Conservation (phyloP, 345 rosid species). For the Citrus cavaleriei region DNA sequence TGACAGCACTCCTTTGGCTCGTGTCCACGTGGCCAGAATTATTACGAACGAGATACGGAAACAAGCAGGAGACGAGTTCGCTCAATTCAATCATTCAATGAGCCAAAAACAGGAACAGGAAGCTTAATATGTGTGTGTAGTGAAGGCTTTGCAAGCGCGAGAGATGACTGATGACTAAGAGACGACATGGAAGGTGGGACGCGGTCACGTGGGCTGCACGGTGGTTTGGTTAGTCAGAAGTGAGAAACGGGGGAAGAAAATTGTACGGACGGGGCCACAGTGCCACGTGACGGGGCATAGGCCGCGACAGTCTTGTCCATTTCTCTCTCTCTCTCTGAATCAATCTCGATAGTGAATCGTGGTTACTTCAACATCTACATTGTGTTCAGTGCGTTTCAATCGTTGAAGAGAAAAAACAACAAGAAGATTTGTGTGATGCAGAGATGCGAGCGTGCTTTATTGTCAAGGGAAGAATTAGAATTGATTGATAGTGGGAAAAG, state of each 20-base stretch:
- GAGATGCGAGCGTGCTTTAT: not conserved
- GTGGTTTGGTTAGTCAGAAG: not conserved
- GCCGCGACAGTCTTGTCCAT: not conserved
- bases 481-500: too few species aligned
- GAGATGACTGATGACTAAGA: not conserved
- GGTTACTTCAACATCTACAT: too few species aligned
- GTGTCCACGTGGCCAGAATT: not conserved
- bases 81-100: not conserved
- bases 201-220: slow-evolving; percentile 24
- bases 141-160: too few species aligned
- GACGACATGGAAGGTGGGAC: not conserved
- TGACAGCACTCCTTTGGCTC: not conserved
- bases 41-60: too few species aligned
- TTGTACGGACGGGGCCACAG: slow-evolving; percentile 17
- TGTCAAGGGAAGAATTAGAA: too few species aligned
- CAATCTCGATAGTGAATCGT: not conserved
- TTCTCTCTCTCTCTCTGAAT: not conserved
- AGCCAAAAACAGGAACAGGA: too few species aligned
- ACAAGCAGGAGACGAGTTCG: not conserved
- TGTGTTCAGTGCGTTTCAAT: not conserved
- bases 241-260: not conserved
- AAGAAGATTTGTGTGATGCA: not conserved
- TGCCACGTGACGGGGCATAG: slow-evolving; percentile 14
- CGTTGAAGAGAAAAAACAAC: not conserved
- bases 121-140: not conserved